phyloP scores from a whole-genome alignment of 768 basidiomycete genomes.

The Strobilomyces dryophilus region DNA sequence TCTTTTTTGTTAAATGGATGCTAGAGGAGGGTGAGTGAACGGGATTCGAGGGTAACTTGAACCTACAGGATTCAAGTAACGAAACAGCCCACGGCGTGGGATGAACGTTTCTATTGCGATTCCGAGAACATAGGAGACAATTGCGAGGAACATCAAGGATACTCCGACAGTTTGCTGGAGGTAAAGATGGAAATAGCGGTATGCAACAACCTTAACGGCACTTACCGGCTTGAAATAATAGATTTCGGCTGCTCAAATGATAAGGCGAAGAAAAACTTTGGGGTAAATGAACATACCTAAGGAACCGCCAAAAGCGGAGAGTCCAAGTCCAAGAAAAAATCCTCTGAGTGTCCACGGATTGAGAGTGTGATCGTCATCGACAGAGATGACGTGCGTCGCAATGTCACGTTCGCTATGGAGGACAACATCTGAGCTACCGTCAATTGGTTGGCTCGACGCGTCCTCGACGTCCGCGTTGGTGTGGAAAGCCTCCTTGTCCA shows the following conservation, averaged over 20 bases:
- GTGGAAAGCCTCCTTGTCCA: neutral
- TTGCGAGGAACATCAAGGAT: constrained; percentile 50
- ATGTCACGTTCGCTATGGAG: neutral
- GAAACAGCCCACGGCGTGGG: constrained; percentile 42
- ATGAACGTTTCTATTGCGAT: constrained; percentile 42
- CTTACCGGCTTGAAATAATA: constrained; percentile 58
- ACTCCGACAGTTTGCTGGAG: constrained; percentile 47
- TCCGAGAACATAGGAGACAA: constrained; percentile 50
- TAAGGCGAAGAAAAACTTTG: neutral
- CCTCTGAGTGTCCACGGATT: constrained; percentile 24
- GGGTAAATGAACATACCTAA: constrained; percentile 32
- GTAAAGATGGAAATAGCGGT: neutral
- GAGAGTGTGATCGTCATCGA: neutral
- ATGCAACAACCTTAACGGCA: neutral
- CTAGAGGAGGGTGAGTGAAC: constrained; percentile 24
- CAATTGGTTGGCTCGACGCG: neutral
- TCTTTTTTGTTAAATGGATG: constrained; percentile 59
- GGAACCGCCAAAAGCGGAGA: constrained; percentile 48
- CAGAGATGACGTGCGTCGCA: neutral
- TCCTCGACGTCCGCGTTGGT: neutral
- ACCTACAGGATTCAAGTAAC: constrained; percentile 47
- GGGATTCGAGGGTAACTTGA: neutral
- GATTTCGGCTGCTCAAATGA: constrained; percentile 41
- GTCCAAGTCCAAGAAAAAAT: constrained; percentile 51
- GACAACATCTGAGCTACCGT: neutral